Conservation (phyloP, 2,329 filamentous ascomycete species). For the Chaetomium olivaceum region DNA sequence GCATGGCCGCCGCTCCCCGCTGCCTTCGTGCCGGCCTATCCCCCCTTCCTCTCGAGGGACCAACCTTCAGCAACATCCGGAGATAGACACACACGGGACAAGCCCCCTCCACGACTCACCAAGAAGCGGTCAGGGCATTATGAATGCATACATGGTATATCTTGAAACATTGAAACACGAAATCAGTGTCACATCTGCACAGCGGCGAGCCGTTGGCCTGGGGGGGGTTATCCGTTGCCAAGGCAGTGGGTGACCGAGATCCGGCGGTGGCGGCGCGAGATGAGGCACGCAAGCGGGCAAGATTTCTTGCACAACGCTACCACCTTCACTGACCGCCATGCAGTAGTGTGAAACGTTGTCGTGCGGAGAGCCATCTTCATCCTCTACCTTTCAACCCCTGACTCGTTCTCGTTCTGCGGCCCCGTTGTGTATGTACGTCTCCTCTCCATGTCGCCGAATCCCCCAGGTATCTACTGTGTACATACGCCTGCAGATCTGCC, state of each 20-base stretch:
- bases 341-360: slow-evolving; percentile 4
- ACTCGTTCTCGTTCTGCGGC: neutral
- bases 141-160: neutral
- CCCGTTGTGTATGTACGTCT: neutral
- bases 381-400: neutral
- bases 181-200: neutral
- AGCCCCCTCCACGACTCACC: neutral
- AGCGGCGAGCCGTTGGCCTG: slow-evolving; percentile 1
- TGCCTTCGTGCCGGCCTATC: neutral
- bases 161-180: neutral
- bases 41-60: neutral
- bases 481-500: neutral
- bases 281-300: slow-evolving; percentile 19
- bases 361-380: neutral
- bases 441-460: neutral
- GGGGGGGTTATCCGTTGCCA: slow-evolving; percentile 7
- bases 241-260: slow-evolving; percentile 17
- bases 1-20: neutral
- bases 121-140: neutral
- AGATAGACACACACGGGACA: neutral
- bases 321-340: neutral
- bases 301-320: neutral
- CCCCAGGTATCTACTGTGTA: neutral
- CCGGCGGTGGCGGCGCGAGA: slow-evolving; percentile 18
- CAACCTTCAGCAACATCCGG: neutral